Conservation (phyloP, 345 rosid species). For the Hibiscus mutabilis region DNA sequence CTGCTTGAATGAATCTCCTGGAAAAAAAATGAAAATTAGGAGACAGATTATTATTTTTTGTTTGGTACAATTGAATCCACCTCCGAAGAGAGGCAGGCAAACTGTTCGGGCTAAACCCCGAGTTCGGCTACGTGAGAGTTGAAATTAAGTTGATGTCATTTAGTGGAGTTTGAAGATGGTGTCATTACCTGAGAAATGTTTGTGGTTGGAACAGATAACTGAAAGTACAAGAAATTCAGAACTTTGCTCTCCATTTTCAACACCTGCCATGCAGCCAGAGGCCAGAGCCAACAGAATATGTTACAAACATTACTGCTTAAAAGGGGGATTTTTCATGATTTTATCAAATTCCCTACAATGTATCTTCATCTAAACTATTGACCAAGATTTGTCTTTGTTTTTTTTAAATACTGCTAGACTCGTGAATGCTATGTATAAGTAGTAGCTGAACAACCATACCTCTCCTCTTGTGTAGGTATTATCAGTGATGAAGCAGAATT, state of each 20-base stretch:
- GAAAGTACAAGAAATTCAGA: slow-evolving; percentile 63
- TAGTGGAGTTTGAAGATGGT: slow-evolving; percentile 2
- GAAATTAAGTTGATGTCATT: neutral
- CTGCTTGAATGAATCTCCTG: slow-evolving; percentile 88
- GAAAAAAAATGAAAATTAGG: slow-evolving; percentile 13
- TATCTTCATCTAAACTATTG: neutral
- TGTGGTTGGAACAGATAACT: slow-evolving; percentile 71
- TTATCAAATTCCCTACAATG: neutral
- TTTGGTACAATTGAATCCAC: neutral
- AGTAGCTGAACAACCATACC: slow-evolving; percentile 32
- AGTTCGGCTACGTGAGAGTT: neutral
- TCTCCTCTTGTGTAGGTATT: slow-evolving; percentile 71
- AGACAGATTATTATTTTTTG: neutral
- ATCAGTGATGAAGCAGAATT: slow-evolving; percentile 89
- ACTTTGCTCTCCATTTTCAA: slow-evolving; percentile 74
- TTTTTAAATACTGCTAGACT: neutral
- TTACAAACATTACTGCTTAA: neutral
- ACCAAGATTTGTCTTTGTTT: neutral
- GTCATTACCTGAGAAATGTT: slow-evolving; percentile 74
- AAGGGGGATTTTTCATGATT: neutral
- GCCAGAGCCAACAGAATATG: slow-evolving; percentile 21
- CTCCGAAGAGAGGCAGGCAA: too few species aligned
- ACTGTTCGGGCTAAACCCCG: neutral
- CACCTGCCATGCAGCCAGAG: slow-evolving; percentile 46
- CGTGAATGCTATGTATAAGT: neutral